Evolutionary conservation across 805 yeast genomes (phyloP), one percentile per base, ranked within the genome.

Genomic region (Yamadazyma tumulicola): DNA sequence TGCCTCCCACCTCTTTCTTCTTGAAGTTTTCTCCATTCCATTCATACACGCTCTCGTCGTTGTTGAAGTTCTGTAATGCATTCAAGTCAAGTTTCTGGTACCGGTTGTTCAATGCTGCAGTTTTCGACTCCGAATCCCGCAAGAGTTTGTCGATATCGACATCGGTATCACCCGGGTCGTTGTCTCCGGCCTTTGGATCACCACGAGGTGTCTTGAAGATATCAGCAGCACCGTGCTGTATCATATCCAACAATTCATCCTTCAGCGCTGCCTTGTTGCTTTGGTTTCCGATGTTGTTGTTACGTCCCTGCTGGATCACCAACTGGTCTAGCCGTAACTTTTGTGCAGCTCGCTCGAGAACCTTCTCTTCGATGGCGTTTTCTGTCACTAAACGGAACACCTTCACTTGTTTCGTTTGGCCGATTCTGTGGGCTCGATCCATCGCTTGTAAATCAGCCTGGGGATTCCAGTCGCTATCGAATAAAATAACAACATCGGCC

Each of bases 391-490:
- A 75, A 59, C 94, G 67, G 51, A 77, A 84, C 2, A 84, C 93
- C 50, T 75, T 79, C 19, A 84, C 94, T 55, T 84, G 94, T 46
- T 83, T 84, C 29, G 81, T 84, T 55, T 84, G 94, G 5, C 94
- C 94, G 52, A 84, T 84, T 69, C 94, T 74, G 58, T 84, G 94
- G 0, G 93, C 93, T 64, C 94, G 73, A 54, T 84, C 94, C 93
- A 84, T 84, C 1, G 91, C 91, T 58, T 84, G 94, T 45, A 84
- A 70, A 68, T 84, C 94, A 4, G 91, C 93, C 52, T 84, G 94
- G 1, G 94, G 94, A 47, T 84, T 84, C 94, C 94, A 84, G 55
- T 84, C 94, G 3, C 88, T 80, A 59, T 84, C 94, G 52, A 68
- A 84, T 29, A 84, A 57, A 3, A 84, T 74, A 30, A 84, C 94